Conservation (phyloP, 257 asterid species). For the Fraxinus americana region DNA sequence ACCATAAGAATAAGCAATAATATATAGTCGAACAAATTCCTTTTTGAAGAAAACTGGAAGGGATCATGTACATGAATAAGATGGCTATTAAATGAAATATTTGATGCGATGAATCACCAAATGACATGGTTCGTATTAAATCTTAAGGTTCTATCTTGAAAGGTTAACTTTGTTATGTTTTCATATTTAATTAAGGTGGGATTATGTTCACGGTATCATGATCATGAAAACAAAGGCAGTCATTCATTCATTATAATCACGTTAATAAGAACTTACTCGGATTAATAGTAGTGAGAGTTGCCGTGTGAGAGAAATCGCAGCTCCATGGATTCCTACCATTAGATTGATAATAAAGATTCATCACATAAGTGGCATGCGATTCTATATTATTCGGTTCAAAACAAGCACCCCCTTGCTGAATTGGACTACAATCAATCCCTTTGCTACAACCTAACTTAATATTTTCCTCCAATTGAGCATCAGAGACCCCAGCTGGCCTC, state of each 20-base stretch:
- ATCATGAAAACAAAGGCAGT: not conserved
- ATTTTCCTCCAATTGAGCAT: slow-evolving; percentile 60
- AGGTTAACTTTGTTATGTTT: no score
- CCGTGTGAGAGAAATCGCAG: slow-evolving; percentile 74
- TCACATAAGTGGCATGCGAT: slow-evolving; percentile 80
- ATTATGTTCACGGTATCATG: not conserved
- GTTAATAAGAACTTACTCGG: slow-evolving; percentile 23
- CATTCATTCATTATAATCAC: not conserved
- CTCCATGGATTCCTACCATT: slow-evolving; percentile 76
- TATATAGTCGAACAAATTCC: not conserved
- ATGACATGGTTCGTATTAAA: no score
- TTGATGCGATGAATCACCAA: no score
- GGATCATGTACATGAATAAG: not conserved
- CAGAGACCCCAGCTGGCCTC: slow-evolving; percentile 41
- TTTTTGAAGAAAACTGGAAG: not conserved
- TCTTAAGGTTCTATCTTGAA: no score
- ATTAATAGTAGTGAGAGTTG: slow-evolving; percentile 25
- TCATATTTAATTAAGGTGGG: no score
- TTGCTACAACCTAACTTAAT: slow-evolving; percentile 69
- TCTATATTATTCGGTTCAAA: slow-evolving; percentile 62
- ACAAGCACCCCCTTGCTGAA: slow-evolving; percentile 74
- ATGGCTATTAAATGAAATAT: no score
- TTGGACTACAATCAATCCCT: slow-evolving; percentile 72
- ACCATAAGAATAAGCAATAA: not conserved
- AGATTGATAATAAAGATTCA: slow-evolving; percentile 78